phyloP scores from a whole-genome alignment of 2,329 filamentous ascomycete genomes.

The Colletotrichum agaves region DNA sequence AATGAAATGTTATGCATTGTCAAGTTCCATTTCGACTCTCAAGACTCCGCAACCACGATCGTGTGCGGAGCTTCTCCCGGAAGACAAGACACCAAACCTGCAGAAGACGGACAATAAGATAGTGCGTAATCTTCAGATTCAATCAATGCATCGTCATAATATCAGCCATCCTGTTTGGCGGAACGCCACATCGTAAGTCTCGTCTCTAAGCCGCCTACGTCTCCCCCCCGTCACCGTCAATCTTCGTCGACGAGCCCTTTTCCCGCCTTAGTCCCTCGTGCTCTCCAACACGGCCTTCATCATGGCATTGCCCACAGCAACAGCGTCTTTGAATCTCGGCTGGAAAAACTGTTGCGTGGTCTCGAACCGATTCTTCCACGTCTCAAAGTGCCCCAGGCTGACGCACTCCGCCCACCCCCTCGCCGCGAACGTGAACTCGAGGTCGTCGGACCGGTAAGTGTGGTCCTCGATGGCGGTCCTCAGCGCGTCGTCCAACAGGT shows the following conservation, averaged over 20 bases:
- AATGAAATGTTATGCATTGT: no score
- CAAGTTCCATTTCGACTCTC: not conserved
- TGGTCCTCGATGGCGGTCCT: slow-evolving; percentile 88
- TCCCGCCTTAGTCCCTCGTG: slow-evolving; percentile 53
- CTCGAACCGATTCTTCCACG: slow-evolving; percentile 91
- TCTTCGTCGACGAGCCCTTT: not conserved
- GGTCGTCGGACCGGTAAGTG: slow-evolving; percentile 92
- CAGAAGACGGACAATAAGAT: no score
- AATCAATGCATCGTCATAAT: no score
- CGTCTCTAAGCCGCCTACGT: not conserved
- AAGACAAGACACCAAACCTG: no score
- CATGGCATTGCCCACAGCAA: slow-evolving; percentile 93
- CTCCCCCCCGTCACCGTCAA: no score
- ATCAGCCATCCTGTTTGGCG: no score
- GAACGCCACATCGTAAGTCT: not conserved
- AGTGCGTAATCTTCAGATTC: no score
- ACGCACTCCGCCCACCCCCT: slow-evolving; percentile 96
- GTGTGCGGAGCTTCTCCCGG: not conserved
- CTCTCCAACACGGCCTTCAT: slow-evolving; percentile 94
- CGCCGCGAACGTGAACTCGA: slow-evolving; percentile 98
- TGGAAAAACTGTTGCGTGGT: slow-evolving; percentile 92
- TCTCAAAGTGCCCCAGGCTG: slow-evolving; percentile 89
- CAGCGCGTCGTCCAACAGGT: slow-evolving; percentile 84
- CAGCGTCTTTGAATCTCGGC: slow-evolving; percentile 88
- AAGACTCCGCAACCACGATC: not conserved